Base-by-base conservation (phyloP, 345 rosid genomes). In the Lepidium sativum region DNA sequence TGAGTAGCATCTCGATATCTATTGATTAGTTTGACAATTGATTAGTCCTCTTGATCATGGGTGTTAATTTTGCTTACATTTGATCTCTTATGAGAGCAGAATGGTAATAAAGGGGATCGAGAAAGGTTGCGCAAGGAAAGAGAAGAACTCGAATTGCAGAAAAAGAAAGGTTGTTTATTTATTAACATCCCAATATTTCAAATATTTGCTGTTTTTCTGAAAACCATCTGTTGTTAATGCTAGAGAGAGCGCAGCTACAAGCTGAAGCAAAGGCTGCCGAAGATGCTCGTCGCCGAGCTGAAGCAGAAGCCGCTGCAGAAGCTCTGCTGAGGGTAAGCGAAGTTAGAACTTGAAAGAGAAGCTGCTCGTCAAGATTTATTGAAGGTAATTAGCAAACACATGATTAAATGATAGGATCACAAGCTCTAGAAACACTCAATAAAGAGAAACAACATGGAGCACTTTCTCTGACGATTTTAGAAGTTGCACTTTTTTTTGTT, bases 181-280 rank as follows among this genome's bases (percentile, higher is more conserved):
- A 48, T 29, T 3, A 58, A 31, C 31, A 14, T 20, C 54, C 39
- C 21, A 3, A 7, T 38, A 38, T 71, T 14, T 47, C 29, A 31
- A 27, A 0, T 4, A 3, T 10, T 15, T 14, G 12, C 25, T n/a
- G 37, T 35, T 9, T 16, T 21, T 29, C 33, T 42, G 16, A 43
- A 39, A 54, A 52, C 21, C 40, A 25, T 66, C 10, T 33, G 11
- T 31, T 53, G 37, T 25, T 31, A 48, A 14, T 21, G 45, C n/a
- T 83, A 92, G 98, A 89, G 75, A 87, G 80, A 69, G 98, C 97
- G 4, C 91, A 97, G 54, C 59, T 92, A 60, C 91, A 84, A 63
- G 98, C 98, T 35, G 98, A 90, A 72, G 97, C 95, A 31, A 81
- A 76, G 78, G 96, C 97, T 41, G 98, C 95, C 34, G 97, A 86